Evolutionary conservation across 2,329 filamentous ascomycete species (phyloP), one percentile per base, ranked within the genome.

Genomic region (Ceratocystis cubensis): DNA sequence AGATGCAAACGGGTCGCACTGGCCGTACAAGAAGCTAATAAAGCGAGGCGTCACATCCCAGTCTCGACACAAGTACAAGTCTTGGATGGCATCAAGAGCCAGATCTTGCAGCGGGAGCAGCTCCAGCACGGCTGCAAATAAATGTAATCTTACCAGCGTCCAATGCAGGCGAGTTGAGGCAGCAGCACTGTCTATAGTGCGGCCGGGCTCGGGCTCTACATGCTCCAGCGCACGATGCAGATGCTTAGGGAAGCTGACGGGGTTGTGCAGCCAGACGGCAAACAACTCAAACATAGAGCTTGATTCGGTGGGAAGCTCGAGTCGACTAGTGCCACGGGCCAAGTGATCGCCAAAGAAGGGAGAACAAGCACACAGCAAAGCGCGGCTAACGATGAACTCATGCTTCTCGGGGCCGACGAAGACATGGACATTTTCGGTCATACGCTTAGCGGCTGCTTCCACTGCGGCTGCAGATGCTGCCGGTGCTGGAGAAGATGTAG

Each of bases 41-140:
- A 85, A 78, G 30, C 74, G 74, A 1, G 80, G 78, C 2, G 79
- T 78, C 66, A 84, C 79, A 70, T 83, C 80, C 81, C 82, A 84
- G 75, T 84, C 80, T 71, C 79, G 78, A 15, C 78, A 77, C 48
- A 85, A 79, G 71, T 84, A 84, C 17, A 85, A 73, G 70, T 85
- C 82, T 72, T 84, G 82, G 20, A 84, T 73, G 46, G 79, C 79
- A 70, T 85, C 82, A 78, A 84, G 84, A 71, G 81, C 78, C 20
- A 78, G 73, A 72, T 85, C 82, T 70, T 85, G 82, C 7, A 84
- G 76, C 7, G 76, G 75, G 33, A 78, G 73, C 2, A 84, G 74
- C 62, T 76, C 76, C 70, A 82, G 77, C 65, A 77, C 75, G 2
- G 81, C 78, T 56, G 82, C 82, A 73, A 84, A 84, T 64, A 85